Conservation (phyloP, 2,329 filamentous ascomycete species). For the Cordyceps militaris region DNA sequence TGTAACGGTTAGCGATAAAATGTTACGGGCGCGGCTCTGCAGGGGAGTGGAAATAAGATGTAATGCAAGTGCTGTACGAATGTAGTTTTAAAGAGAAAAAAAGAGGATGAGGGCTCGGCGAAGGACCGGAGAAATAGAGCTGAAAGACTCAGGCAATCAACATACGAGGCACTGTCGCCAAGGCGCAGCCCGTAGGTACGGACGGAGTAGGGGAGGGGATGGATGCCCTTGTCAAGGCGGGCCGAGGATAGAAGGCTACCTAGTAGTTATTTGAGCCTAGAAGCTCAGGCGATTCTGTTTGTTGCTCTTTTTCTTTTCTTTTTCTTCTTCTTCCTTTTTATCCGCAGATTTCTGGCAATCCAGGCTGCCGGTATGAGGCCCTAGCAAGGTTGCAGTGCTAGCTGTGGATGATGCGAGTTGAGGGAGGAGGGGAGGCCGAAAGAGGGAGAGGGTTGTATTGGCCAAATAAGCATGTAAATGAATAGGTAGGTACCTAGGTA, state of each 20-base stretch:
- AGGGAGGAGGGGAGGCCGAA: background rate
- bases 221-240: slow-evolving; percentile 1
- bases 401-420: background rate
- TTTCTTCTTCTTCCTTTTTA: background rate
- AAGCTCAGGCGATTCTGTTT: no score
- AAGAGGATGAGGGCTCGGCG: background rate
- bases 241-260: background rate
- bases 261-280: background rate
- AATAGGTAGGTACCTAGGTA: background rate
- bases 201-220: background rate
- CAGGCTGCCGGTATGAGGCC: background rate
- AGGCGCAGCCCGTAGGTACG: slow-evolving; percentile 3
- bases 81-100: background rate
- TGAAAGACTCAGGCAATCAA: slow-evolving; percentile 4
- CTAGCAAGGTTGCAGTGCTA: background rate
- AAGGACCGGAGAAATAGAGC: slow-evolving; percentile 3
- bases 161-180: slow-evolving; percentile 5
- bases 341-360: background rate
- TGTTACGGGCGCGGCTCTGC: background rate
- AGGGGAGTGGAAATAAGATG: background rate
- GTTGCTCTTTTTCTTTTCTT: background rate
- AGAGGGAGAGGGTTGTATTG: background rate
- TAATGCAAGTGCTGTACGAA: background rate
- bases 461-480: background rate
- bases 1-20: background rate